Conservation (phyloP, 495 filamentous ascomycete genomes). For the Aspergillus leporis region DNA sequence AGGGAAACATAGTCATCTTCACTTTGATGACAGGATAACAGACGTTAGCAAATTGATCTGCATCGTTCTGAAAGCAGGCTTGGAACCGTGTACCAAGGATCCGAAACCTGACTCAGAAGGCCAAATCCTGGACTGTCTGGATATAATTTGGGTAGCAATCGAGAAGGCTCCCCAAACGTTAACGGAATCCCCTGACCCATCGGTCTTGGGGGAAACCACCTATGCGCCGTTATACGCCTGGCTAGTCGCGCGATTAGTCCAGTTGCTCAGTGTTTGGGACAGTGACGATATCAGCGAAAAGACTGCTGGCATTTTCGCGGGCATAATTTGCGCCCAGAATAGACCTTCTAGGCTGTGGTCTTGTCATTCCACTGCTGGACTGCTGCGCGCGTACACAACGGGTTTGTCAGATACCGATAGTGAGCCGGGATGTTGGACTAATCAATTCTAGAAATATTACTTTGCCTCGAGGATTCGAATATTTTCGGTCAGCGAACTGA, state of each 20-base stretch:
- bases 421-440: constrained; percentile 12
- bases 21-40: constrained; percentile 62
- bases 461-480: constrained; percentile 30
- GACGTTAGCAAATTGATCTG: constrained; percentile 82
- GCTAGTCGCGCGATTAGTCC: constrained; percentile 54
- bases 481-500: constrained; percentile 5
- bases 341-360: constrained; percentile 34
- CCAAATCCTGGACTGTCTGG: constrained; percentile 65
- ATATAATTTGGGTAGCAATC: constrained; percentile 71
- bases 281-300: constrained; percentile 29
- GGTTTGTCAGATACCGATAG: constrained; percentile 29
- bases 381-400: constrained; percentile 36
- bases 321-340: constrained; percentile 35
- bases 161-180: constrained; percentile 72
- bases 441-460: constrained; percentile 37
- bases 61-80: constrained; percentile 76
- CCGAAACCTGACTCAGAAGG: constrained; percentile 58
- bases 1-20: constrained; percentile 40
- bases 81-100: constrained; percentile 62
- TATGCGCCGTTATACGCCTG: constrained; percentile 74
- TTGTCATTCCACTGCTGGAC: constrained; percentile 30
- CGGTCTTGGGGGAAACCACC: constrained; percentile 47
- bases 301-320: constrained; percentile 32
- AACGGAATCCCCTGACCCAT: constrained; percentile 44
- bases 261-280: constrained; percentile 28